Base-by-base conservation (phyloP, 208 protist species). In the Trypanosoma mega region DNA sequence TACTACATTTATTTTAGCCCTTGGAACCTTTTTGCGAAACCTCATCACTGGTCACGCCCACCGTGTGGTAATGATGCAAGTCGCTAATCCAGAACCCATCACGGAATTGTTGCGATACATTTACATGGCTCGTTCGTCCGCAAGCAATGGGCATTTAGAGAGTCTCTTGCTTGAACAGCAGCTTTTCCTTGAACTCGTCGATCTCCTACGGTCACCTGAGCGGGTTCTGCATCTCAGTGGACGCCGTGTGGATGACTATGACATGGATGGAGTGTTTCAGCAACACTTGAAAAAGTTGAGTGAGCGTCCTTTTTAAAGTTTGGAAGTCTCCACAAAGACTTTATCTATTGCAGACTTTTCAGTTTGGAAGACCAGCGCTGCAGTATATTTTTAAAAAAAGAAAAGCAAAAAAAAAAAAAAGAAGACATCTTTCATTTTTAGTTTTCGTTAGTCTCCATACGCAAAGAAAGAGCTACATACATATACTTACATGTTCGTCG, bases 1-100 rank as follows among this genome's bases (percentile, higher is more conserved):
- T 64, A 83, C 80, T 21, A 93, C 82, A 21, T 84, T 93, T 34
- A 73, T 93, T 27, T 54, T 93, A 12, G 76, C 80, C 8, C 39
- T 90, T n/a, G 84, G 80, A 43, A 66, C 50, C 29, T 63, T 85
- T 61, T 50, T 93, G 16, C 74, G 86, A 27, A 63, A 60, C 51
- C 50, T 61, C 46, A 68, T 90, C 20, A 60, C 80, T 12, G 86
- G 82, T 1, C 59, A 71, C 20, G 80, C 82, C 3, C 70, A 80
- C 41, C 65, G 70, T 18, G 67, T 85, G 18, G 64, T 80, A 3
- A 63, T 85, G 12, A 37, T 70, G 56, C 77, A 88, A 49, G 60
- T 83, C n/a, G 66, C 76, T 41, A 79, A 83, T 48, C 80, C 80
- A 3, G 63, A 80, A 30, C 80, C 80, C 20, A 54, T 87, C 23